A percentile compares a stretch with the other conserved stretches of the same genome.
These are phyloP conservation scores for Fomitopsis pulvina DNA, from an alignment of 768 basidiomycete species.

Conservation along the genomic window DNA sequence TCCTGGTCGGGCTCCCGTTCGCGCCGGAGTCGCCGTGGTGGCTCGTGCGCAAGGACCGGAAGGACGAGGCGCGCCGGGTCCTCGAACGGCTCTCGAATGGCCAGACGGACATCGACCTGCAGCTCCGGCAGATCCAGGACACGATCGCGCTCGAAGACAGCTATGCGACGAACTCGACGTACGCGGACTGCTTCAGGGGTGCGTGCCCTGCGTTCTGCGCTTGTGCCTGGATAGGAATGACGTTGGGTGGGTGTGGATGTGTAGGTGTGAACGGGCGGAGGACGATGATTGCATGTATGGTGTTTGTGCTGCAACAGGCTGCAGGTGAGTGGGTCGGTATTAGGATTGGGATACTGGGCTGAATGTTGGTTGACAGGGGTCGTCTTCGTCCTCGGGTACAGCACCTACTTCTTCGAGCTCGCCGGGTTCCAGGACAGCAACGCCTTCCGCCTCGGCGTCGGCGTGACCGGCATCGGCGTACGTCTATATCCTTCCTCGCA, in stretches of 20 bases:
- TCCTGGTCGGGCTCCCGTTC: conserved; percentile 1
- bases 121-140: conserved; percentile 8
- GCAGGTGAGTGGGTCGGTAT: background rate
- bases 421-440: conserved; percentile 10
- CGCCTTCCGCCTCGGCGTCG: conserved; percentile 6
- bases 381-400: conserved; percentile 5
- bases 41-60: conserved; percentile 8
- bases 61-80: conserved; percentile 8
- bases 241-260: background rate
- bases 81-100: conserved; percentile 5
- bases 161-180: conserved; percentile 1
- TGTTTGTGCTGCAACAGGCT: conserved; percentile 3
- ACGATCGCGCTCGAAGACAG: conserved; percentile 6
- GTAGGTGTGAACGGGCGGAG: conserved; percentile 1
- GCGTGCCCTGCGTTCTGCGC: background rate
- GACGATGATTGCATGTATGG: conserved; percentile 3
- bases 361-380: background rate
- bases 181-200: conserved; percentile 4
- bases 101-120: conserved; percentile 6
- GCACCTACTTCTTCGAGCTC: conserved; percentile 11
- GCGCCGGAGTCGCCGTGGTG: conserved; percentile 11
- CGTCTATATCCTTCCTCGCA: conserved; percentile 1
- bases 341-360: background rate
- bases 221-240: background rate
- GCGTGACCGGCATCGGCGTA: conserved; percentile 4